Evolutionary conservation across 1,139 yeast species (phyloP).

Genomic region (Lodderomyces orthopsilosis): DNA sequence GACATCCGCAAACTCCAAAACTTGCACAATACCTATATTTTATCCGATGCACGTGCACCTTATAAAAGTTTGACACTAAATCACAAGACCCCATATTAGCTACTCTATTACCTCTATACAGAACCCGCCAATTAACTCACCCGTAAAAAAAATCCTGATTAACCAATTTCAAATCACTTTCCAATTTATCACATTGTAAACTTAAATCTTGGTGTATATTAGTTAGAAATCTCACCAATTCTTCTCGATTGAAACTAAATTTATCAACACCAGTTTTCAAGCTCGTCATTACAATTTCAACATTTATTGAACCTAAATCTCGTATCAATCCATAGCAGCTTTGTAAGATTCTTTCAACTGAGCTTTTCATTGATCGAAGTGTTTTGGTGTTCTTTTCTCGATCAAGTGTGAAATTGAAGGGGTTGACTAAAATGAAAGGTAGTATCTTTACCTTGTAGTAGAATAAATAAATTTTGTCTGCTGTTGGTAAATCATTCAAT

Average conservation of each 20-base stretch:
- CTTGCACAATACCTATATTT: background rate
- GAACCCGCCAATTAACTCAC: background rate
- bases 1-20: background rate
- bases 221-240: conserved; percentile 12
- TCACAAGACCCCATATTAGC: no score
- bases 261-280: background rate
- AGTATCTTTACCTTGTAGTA: conserved; percentile 17
- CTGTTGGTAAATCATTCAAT: conserved; percentile 3
- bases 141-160: conserved; percentile 13
- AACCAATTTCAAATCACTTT: conserved; percentile 10
- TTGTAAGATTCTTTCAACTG: background rate
- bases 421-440: conserved; percentile 9
- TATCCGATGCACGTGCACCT: background rate
- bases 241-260: conserved; percentile 11
- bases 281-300: background rate
- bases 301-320: background rate
- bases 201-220: conserved; percentile 12
- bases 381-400: conserved; percentile 2
- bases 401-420: conserved; percentile 5
- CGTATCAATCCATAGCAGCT: conserved; percentile 5
- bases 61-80: no score
- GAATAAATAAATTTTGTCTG: conserved; percentile 8
- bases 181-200: conserved; percentile 10
- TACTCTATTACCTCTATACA: background rate
- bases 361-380: background rate